Conservation (phyloP, 139 green algal species). For the Ettlia oleoabundans region DNA sequence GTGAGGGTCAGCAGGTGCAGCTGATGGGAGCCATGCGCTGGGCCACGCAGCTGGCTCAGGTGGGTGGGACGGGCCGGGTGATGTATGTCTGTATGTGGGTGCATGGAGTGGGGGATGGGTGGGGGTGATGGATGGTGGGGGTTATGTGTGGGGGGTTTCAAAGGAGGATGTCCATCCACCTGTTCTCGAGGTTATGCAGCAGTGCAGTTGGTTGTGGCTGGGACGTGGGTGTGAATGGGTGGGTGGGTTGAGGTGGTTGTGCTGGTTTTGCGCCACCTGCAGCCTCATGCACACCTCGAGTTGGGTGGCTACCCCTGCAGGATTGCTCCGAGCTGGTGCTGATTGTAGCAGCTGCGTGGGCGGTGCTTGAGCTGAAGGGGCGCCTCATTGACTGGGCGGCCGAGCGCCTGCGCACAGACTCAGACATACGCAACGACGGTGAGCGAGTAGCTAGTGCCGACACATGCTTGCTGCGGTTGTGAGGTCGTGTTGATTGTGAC, state of each 20-base stretch:
- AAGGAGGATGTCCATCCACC: no score
- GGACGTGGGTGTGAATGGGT: no score
- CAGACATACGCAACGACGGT: background rate
- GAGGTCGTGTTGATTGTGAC: background rate
- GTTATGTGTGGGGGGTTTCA: no score
- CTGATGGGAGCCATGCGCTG: background rate
- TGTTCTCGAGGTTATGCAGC: no score
- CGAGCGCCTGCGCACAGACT: background rate
- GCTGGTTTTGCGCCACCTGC: no score
- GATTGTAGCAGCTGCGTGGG: slow-evolving; percentile 32
- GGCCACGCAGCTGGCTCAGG: slow-evolving; percentile 25
- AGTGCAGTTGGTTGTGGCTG: no score
- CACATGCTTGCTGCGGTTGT: background rate
- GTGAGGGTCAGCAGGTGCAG: background rate
- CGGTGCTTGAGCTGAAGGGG: slow-evolving; percentile 24
- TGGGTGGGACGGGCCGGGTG: no score
- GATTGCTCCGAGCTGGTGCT: slow-evolving; percentile 23
- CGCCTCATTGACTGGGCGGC: slow-evolving; percentile 8
- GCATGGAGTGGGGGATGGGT: no score
- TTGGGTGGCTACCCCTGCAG: background rate
- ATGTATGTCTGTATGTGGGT: no score
- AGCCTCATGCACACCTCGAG: no score
- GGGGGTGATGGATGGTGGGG: no score
- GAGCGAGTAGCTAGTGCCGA: background rate
- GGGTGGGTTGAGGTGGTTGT: no score